Evolutionary conservation across 225 moss, liverwort and hornwort species (phyloP).

Genomic region (Climacium dendroides): DNA sequence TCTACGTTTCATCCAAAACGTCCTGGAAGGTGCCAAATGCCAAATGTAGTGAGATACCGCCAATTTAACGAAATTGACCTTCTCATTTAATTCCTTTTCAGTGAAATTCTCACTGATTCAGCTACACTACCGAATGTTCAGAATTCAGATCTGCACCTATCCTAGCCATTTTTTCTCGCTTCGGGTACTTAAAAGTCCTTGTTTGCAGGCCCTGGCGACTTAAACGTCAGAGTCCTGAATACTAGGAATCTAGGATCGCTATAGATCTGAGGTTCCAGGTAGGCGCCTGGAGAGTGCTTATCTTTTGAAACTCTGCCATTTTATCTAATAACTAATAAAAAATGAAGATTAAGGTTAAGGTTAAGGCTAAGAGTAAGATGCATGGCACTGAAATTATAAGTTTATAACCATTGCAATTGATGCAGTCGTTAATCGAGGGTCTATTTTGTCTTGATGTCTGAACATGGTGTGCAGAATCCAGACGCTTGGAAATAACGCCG

Average conservation of each 20-base stretch:
- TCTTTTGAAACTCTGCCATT: background rate
- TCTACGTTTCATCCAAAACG: background rate
- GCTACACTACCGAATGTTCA: background rate
- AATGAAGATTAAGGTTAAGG: background rate
- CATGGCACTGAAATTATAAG: background rate
- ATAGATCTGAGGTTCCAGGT: background rate
- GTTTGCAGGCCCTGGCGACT: background rate
- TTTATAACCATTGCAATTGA: background rate
- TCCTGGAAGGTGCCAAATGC: background rate
- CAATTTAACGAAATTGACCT: background rate
- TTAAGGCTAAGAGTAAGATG: background rate
- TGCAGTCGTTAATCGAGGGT: background rate
- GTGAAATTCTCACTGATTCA: background rate
- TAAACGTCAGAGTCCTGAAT: background rate
- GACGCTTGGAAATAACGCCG: constrained; percentile 17
- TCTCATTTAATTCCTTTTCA: background rate
- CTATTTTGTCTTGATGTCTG: background rate
- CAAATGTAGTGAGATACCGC: background rate
- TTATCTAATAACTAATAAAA: background rate
- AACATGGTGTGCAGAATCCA: constrained; percentile 8
- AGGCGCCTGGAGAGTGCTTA: background rate
- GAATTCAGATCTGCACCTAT: background rate
- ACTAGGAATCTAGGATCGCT: background rate
- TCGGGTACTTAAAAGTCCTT: background rate
- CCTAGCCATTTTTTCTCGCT: background rate